Evolutionary conservation across 805 yeast genomes (phyloP), one percentile per base, ranked within the genome.

Genomic region (Clavispora fructus): DNA sequence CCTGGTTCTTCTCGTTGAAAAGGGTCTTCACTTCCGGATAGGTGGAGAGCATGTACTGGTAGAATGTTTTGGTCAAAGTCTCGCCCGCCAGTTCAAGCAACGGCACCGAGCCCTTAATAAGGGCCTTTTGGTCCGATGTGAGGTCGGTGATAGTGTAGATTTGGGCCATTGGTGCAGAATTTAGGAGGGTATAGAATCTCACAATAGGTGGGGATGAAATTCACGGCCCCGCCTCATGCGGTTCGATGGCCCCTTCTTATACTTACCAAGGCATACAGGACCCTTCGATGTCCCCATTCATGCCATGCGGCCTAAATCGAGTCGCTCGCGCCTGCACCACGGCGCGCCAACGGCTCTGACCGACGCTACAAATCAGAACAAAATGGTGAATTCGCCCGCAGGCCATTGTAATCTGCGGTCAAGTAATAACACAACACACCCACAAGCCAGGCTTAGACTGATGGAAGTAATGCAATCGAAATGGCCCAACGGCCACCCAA

Each of bases 1-100:
- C 57, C 62, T 85, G 90, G 60, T 84, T 75, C 2, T 80, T 60
- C 51, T 65, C 70, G 60, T 84, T 85, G 72, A 85, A 84, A 58
- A 75, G 74, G n/a, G 80, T 72, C 51, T 69, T 70, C 8, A 83
- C 78, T 52, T 75, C 82, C 1, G 81, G 81, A 55, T 78, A 67
- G 13, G 67, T 71, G 10, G 54, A 46, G 27, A 85, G 64, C 88
- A 84, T 79, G 51, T 71, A 67, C 16, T 65, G 52, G 62, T 85
- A 85, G 58, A 84, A 79, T 7, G 59, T 64, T 12, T 71, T 58
- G 8, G 90, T 82, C 41, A 84, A 63, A 3, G 62, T 70, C 11
- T 70, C 76, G 28, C 89, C 90, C 39, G 73, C 65, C 44, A 62
- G 67, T 60, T 82, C 78, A 35, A 83, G 67, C 41, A 76, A 72